Percentiles rank a stretch among this genome's conserved stretches.
These are phyloP conservation scores for Oxytropis ochrocephala DNA, from an alignment of 306 rosid species.

Conservation along the genomic window DNA sequence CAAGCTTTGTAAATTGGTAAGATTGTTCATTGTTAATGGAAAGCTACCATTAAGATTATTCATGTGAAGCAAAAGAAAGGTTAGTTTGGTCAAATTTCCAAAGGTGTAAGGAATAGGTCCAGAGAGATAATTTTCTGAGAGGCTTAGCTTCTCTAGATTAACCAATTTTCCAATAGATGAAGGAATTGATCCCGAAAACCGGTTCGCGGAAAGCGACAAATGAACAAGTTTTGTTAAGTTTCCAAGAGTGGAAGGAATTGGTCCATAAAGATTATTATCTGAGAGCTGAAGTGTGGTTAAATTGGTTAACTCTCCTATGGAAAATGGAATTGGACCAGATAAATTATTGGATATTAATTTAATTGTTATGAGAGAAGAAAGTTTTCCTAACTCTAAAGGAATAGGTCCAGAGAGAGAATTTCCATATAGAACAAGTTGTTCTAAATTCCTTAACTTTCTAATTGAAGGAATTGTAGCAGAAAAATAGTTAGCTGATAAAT, in stretches of 20 bases:
- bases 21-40: not conserved
- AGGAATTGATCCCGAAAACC: slow-evolving; percentile 26
- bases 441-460: slow-evolving; percentile 5
- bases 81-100: slow-evolving; percentile 24
- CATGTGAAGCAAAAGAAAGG: not conserved
- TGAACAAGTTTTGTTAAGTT: slow-evolving; percentile 23
- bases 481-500: slow-evolving; percentile 15
- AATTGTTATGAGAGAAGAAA: slow-evolving; percentile 5
- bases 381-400: slow-evolving; percentile 19
- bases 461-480: slow-evolving; percentile 25
- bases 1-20: slow-evolving; percentile 6
- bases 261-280: not conserved
- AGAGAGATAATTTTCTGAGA: not conserved
- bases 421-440: not conserved
- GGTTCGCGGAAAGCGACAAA: not conserved
- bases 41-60: slow-evolving; percentile 16
- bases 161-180: slow-evolving; percentile 25
- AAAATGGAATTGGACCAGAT: slow-evolving; percentile 20
- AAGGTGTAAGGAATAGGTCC: slow-evolving; percentile 22
- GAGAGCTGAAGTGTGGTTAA: not conserved
- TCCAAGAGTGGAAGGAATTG: slow-evolving; percentile 30
- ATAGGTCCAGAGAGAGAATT: slow-evolving; percentile 20
- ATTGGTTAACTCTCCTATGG: slow-evolving; percentile 20
- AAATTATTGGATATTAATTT: not conserved
- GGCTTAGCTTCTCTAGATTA: not conserved